Evolutionary conservation across 1,284 basidiomycete species (phyloP).

Genomic region (Ceratobasidium sp.): DNA sequence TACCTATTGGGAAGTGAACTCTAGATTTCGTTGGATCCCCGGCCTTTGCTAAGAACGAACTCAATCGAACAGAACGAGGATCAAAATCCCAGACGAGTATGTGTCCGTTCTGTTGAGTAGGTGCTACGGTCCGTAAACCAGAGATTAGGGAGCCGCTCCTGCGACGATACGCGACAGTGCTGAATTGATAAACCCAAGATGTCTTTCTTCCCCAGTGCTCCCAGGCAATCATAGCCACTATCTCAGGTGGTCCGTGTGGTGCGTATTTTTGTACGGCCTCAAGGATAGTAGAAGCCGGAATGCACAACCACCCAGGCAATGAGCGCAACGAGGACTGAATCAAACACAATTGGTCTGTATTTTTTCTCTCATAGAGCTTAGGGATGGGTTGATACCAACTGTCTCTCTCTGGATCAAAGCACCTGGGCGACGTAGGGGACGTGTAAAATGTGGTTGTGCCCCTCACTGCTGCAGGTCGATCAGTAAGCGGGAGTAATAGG

Average conservation of each 20-base stretch:
- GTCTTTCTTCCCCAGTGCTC: background rate
- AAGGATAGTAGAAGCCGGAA: slow-evolving; percentile 5
- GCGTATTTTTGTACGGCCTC: background rate
- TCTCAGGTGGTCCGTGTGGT: background rate
- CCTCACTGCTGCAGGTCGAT: background rate
- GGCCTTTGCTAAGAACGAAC: background rate
- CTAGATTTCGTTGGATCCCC: background rate
- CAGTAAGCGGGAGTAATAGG: background rate
- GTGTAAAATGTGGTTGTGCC: background rate
- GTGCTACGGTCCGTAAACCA: slow-evolving; percentile 1
- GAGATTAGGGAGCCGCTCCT: background rate
- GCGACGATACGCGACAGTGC: too few relatives aligned
- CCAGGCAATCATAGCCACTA: slow-evolving; percentile 2
- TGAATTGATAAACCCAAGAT: slow-evolving; percentile 1
- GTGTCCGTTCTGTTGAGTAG: background rate
- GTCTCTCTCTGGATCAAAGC: background rate
- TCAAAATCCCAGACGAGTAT: background rate
- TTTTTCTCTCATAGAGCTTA: background rate
- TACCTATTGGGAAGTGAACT: slow-evolving; percentile 3
- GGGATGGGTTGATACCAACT: background rate
- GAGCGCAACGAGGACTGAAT: background rate
- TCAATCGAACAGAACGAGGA: background rate
- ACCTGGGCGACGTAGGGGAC: background rate
- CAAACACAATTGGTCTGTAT: background rate
- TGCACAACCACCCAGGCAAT: background rate